phyloP scores from a whole-genome alignment of 1,284 basidiomycete genomes.

The Marasmius sp. region DNA sequence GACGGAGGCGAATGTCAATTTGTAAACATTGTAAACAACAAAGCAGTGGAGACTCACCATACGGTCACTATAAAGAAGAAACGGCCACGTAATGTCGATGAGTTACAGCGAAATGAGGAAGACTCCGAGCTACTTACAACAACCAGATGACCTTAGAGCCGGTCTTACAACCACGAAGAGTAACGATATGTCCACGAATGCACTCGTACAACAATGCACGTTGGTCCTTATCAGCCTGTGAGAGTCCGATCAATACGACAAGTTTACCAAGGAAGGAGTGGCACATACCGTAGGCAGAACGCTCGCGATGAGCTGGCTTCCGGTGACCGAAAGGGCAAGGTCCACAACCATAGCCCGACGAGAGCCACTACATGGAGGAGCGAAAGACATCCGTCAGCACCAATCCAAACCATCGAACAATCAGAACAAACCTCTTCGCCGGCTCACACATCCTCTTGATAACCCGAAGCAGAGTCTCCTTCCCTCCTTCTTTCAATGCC shows the following conservation, averaged over 20 bases:
- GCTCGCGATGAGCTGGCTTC: slow-evolving; percentile 79
- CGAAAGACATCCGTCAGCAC: slow-evolving; percentile 15
- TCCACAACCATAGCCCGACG: slow-evolving; percentile 82
- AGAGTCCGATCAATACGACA: slow-evolving; percentile 3
- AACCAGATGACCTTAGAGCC: slow-evolving; percentile 87
- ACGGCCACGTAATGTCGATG: slow-evolving; percentile 41
- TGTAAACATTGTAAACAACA: too few relatives aligned
- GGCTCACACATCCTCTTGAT: slow-evolving; percentile 81
- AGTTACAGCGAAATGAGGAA: background rate
- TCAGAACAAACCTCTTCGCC: slow-evolving; percentile 59
- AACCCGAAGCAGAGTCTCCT: slow-evolving; percentile 67
- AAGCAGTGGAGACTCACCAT: slow-evolving; percentile 12
- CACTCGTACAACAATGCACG: slow-evolving; percentile 76
- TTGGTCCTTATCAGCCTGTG: slow-evolving; percentile 78
- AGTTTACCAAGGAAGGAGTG: slow-evolving; percentile 3
- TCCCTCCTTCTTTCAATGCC: slow-evolving; percentile 78
- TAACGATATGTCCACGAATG: slow-evolving; percentile 81
- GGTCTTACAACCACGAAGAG: slow-evolving; percentile 81
- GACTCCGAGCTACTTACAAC: slow-evolving; percentile 54
- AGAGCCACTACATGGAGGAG: slow-evolving; percentile 41
- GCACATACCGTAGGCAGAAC: slow-evolving; percentile 66
- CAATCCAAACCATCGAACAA: background rate
- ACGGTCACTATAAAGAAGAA: slow-evolving; percentile 13
- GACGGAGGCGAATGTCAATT: too few relatives aligned
- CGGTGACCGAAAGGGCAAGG: slow-evolving; percentile 76